Percentiles rank a stretch among this genome's conserved stretches.
Conservation (phyloP, 2,329 filamentous ascomycete species). For the Trichoderma endophyticum region DNA sequence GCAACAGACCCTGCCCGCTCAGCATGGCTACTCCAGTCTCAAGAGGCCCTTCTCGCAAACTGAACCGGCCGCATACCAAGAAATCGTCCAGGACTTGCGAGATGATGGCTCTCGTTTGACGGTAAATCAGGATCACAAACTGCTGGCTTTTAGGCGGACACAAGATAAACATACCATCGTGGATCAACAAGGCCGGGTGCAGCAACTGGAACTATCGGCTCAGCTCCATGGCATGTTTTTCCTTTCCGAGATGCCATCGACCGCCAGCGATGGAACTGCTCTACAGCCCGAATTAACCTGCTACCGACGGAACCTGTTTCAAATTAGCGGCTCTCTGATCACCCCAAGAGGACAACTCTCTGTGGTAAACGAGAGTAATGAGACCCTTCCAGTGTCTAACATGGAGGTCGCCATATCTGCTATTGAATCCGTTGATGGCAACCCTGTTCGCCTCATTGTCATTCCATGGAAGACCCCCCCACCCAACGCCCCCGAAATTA, state of each 20-base stretch:
- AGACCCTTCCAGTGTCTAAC: slow-evolving; percentile 75
- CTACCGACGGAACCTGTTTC: slow-evolving; percentile 92
- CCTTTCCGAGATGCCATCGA: slow-evolving; percentile 73
- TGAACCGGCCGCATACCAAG: slow-evolving; percentile 55
- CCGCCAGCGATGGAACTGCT: slow-evolving; percentile 52
- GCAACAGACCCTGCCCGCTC: slow-evolving; percentile 45
- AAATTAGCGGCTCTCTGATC: slow-evolving; percentile 87
- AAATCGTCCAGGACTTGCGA: slow-evolving; percentile 59
- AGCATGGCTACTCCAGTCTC: slow-evolving; percentile 53
- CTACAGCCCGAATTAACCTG: slow-evolving; percentile 84
- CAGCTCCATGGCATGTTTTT: slow-evolving; percentile 90
- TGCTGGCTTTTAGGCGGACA: slow-evolving; percentile 55
- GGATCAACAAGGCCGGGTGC: slow-evolving; percentile 57
- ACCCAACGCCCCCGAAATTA: slow-evolving; percentile 67
- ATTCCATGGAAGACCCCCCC: slow-evolving; percentile 97
- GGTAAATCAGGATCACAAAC: slow-evolving; percentile 59
- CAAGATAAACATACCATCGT: slow-evolving; percentile 60
- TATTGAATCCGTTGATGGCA: slow-evolving; percentile 91
- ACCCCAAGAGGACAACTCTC: slow-evolving; percentile 75
- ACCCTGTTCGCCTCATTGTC: slow-evolving; percentile 87
- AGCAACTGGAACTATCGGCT: slow-evolving; percentile 62
- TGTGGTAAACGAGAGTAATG: slow-evolving; percentile 78
- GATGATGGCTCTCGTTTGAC: slow-evolving; percentile 57
- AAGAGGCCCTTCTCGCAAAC: slow-evolving; percentile 58
- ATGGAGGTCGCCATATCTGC: slow-evolving; percentile 89